Evolutionary conservation across 2,329 filamentous ascomycete genomes (phyloP), one percentile per base, ranked within the genome.

Genomic region (Westerdykella sp.): DNA sequence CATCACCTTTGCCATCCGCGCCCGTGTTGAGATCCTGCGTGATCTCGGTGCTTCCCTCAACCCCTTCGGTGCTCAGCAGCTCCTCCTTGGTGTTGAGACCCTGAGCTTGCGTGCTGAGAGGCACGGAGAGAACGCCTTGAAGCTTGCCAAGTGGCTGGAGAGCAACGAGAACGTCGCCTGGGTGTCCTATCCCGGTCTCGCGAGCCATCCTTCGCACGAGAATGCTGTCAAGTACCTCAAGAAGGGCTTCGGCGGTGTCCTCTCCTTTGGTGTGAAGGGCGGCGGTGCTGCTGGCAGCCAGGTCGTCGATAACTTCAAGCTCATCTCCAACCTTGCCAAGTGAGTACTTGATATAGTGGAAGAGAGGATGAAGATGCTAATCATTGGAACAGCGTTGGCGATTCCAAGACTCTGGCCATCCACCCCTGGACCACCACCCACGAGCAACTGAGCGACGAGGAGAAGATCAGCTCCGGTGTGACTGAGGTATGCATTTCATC

Each of bases 361-460:
- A 34, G 7, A 4, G 3, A 3, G 12, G 32, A 15, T 9, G n/a
- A 36, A 28, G 14, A 28, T 32, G 30, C 18, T 43, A 13, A 49
- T 13, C 39, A 2, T 10, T 28, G 46, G 40, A 51, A 15, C 44
- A 75, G 73, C 65, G 90, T 97, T 22, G 91, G 91, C 45, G 91
- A 97, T 67, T 87, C 86, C 39, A 97, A 97, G 78, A 95, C 90
- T 6, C 74, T 96, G 49, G 90, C 90, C 18, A 95, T 96, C 56
- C 90, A 96, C 69, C 91, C 91, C 16, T 95, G 89, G 87, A 86
- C 83, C 5, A 96, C 91, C 2, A 97, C 91, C 2, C 91, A 97
- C 67, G 86, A 95, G 74, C 91, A 97, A 73, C 76, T 97, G 45
- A 81, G 75, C 18, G 85, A 91, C 23, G 78, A 89, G 63, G 91